These are phyloP conservation scores for Glebionis coronaria DNA, from an alignment of 129 eudicot genomes.

Conservation along the genomic window DNA sequence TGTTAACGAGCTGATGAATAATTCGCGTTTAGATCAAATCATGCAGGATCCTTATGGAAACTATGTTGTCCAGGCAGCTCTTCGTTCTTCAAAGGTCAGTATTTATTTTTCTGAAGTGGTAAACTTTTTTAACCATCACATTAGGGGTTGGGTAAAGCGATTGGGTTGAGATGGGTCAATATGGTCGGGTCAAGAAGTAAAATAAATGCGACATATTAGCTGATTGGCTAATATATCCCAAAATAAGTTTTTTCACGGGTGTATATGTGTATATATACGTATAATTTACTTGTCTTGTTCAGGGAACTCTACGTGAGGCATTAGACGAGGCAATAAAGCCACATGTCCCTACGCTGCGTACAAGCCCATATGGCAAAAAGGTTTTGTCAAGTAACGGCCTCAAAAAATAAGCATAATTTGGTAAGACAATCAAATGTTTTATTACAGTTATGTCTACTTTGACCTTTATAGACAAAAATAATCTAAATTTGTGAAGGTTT, in stretches of 20 bases:
- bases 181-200: neutral
- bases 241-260: neutral
- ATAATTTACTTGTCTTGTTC: conserved; percentile 22
- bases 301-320: conserved; percentile 53
- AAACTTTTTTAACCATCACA: neutral
- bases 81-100: conserved; percentile 49
- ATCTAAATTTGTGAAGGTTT: conserved; percentile 6
- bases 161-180: neutral
- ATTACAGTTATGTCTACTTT: no score
- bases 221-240: no score
- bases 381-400: conserved; percentile 52
- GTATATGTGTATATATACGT: neutral
- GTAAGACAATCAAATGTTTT: conserved; percentile 10
- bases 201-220: no score
- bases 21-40: conserved; percentile 50
- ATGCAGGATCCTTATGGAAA: conserved; percentile 67
- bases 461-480: neutral
- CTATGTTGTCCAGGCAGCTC: conserved; percentile 58
- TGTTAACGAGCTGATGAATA: conserved; percentile 43
- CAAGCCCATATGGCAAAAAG: conserved; percentile 60
- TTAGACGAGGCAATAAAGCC: conserved; percentile 53
- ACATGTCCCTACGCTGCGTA: conserved; percentile 49
- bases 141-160: neutral
- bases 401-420: conserved; percentile 37
- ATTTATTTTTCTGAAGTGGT: neutral